These are phyloP conservation scores for Metschnikowia koreensis DNA, from an alignment of 805 yeast species.

Conservation along the genomic window DNA sequence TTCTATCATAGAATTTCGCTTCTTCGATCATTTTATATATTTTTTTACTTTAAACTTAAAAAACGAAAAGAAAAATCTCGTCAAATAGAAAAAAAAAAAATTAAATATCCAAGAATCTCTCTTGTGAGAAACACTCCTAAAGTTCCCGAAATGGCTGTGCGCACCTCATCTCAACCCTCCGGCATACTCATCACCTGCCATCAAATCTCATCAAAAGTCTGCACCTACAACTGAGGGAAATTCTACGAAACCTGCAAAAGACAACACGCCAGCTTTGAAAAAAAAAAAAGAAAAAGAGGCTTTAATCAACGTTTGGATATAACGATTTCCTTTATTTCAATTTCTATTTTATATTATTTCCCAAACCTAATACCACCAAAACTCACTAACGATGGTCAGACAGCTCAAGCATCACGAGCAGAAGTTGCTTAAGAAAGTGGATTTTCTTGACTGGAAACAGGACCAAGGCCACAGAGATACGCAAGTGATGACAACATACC, in stretches of 20 bases:
- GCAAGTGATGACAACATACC: conserved; percentile 94
- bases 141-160: not conserved
- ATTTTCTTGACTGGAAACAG: conserved; percentile 96
- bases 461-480: conserved; percentile 94
- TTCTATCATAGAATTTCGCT: too few species aligned
- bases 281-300: too few species aligned
- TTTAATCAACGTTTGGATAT: too few species aligned
- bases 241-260: not conserved
- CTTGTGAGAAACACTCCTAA: too few species aligned
- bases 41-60: too few species aligned
- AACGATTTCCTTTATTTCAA: too few species aligned
- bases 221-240: not conserved
- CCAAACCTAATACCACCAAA: too few species aligned
- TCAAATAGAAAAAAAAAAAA: too few species aligned
- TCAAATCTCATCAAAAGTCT: not conserved
- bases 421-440: conserved; percentile 91
- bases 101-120: not conserved
- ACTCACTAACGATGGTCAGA: conserved; percentile 47
- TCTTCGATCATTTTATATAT: too few species aligned
- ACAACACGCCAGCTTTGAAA: not conserved
- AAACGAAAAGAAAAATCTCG: too few species aligned
- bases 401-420: conserved; percentile 92
- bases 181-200: not conserved
- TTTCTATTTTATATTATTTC: not conserved
- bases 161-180: conserved; percentile 1